These are phyloP conservation scores for Meredithiella fracta DNA, from an alignment of 2,329 filamentous ascomycete genomes.

Conservation along the genomic window DNA sequence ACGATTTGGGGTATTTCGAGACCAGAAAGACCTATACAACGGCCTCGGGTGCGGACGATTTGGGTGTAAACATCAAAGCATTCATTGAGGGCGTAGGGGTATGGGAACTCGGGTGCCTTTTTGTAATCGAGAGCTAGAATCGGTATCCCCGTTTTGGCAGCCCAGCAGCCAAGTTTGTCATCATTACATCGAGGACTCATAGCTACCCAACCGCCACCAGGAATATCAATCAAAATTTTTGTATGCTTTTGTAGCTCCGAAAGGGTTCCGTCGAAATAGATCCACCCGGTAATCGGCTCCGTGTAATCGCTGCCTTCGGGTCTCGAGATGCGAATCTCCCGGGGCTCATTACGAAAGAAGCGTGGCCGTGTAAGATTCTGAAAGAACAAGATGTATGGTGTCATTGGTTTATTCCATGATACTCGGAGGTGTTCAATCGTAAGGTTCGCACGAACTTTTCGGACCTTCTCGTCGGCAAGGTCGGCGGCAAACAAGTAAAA, in stretches of 20 bases:
- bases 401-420: constrained; percentile 88
- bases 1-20: constrained; percentile 25
- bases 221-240: constrained; percentile 72
- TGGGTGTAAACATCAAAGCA: constrained; percentile 31
- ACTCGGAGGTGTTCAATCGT: constrained; percentile 85
- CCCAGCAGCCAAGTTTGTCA: constrained; percentile 87
- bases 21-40: constrained; percentile 30
- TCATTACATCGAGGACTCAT: constrained; percentile 94
- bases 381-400: constrained; percentile 64
- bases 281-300: constrained; percentile 70
- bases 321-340: constrained; percentile 68
- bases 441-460: constrained; percentile 70
- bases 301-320: constrained; percentile 66
- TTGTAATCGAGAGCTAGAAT: constrained; percentile 78
- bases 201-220: constrained; percentile 87
- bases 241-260: constrained; percentile 59
- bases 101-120: constrained; percentile 35
- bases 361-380: constrained; percentile 59
- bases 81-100: constrained; percentile 33
- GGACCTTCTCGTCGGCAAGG: constrained; percentile 88
- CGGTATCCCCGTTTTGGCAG: constrained; percentile 72
- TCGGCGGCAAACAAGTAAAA: constrained; percentile 92
- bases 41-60: constrained; percentile 23
- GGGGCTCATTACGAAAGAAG: constrained; percentile 64
- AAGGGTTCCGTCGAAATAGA: constrained; percentile 85